Conservation (phyloP, 768 basidiomycete species). For the Boletus subcaerulescens region DNA sequence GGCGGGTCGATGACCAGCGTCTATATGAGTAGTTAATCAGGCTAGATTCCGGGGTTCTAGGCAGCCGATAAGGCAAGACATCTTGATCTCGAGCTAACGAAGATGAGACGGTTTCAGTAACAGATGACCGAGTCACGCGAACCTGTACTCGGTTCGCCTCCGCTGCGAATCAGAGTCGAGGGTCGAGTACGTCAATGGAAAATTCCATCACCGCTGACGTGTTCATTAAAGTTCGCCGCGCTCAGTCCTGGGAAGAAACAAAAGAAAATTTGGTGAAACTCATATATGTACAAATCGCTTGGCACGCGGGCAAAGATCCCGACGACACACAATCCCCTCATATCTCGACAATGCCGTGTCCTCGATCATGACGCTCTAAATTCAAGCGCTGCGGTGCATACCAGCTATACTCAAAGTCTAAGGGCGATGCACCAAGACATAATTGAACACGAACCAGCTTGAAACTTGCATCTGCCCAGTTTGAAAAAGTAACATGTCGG, state of each 20-base stretch:
- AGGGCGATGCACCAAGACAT: conserved; percentile 8
- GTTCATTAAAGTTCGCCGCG: conserved; percentile 25
- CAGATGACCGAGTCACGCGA: conserved; percentile 25
- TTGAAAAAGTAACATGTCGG: conserved; percentile 51
- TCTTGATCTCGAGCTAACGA: conserved; percentile 21
- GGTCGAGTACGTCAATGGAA: conserved; percentile 33
- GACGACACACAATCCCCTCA: conserved; percentile 4
- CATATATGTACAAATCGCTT: conserved; percentile 37
- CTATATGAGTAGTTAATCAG: conserved; percentile 50
- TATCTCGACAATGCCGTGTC: conserved; percentile 14
- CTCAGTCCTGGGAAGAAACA: conserved; percentile 24
- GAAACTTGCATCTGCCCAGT: conserved; percentile 59
- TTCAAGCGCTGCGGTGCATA: conserved; percentile 37
- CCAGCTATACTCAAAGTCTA: conserved; percentile 30
- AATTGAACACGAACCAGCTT: conserved; percentile 44
- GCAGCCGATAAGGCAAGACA: conserved; percentile 34
- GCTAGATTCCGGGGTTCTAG: conserved; percentile 55
- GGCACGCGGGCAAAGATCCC: conserved; percentile 7
- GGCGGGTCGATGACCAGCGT: conserved; percentile 24
- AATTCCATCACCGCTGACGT: conserved; percentile 34
- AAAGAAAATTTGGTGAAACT: conserved; percentile 21
- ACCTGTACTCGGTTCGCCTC: conserved; percentile 25
- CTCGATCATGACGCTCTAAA: conserved; percentile 6
- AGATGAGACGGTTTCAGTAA: conserved; percentile 23
- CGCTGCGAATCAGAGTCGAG: conserved; percentile 26